A percentile compares a stretch with the other conserved stretches of the same genome.
phyloP scores from a whole-genome alignment of 495 filamentous ascomycete genomes.

The Podospora pseudopauciseta region DNA sequence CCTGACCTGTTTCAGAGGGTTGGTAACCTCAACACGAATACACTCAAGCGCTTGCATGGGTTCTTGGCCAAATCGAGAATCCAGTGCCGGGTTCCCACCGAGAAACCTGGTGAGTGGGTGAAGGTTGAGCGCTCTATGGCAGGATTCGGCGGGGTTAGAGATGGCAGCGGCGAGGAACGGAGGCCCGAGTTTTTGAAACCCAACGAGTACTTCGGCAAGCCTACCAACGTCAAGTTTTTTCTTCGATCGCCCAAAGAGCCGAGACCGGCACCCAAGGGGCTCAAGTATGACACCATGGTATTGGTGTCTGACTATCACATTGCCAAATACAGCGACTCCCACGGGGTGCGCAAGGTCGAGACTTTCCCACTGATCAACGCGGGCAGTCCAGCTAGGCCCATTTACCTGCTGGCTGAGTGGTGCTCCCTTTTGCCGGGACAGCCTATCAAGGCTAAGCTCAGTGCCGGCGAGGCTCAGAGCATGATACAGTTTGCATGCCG shows the following conservation, averaged over 20 bases:
- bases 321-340: not conserved
- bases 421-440: conserved; percentile 66
- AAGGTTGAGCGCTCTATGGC: conserved; percentile 43
- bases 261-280: conserved; percentile 17
- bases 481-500: conserved; percentile 74
- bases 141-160: conserved; percentile 38
- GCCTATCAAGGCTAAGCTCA: conserved; percentile 52
- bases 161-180: conserved; percentile 14
- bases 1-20: conserved; percentile 21
- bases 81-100: conserved; percentile 34
- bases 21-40: not conserved
- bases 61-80: conserved; percentile 49
- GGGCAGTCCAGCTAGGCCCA: conserved; percentile 54
- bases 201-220: conserved; percentile 12
- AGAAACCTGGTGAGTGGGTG: conserved; percentile 34
- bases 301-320: conserved; percentile 36
- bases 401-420: conserved; percentile 65
- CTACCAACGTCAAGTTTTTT: conserved; percentile 23
- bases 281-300: conserved; percentile 25
- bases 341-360: conserved; percentile 28
- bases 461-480: conserved; percentile 49
- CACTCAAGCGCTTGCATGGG: conserved; percentile 30
- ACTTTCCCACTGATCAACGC: conserved; percentile 66
- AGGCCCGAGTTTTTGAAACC: not conserved
- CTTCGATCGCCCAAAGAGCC: conserved; percentile 14